Base-by-base conservation (phyloP, 2,329 filamentous ascomycete genomes). In the Cordyceps cateniannulata region DNA sequence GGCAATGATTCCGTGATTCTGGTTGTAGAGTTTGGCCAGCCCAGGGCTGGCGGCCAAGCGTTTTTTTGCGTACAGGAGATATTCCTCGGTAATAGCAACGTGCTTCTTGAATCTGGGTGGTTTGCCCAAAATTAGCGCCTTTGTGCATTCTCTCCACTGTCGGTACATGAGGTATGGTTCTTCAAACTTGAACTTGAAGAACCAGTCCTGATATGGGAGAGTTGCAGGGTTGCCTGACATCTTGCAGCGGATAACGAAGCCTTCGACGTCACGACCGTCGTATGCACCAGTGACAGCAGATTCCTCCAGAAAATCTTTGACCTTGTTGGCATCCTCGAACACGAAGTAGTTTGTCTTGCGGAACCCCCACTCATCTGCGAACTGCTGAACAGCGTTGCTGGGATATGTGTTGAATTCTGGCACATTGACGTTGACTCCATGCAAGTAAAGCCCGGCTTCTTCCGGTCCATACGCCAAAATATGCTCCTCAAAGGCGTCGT, bases 171-270 rank as follows among this genome's bases (percentile, higher is more conserved):
- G 79, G 71, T 99, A 99, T 0, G 95, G 95, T 76, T 99, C 95
- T 70, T 99, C 95, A 63, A 99, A 99, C 77, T 99, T 99, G 84
- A 93, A 99, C 76, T 99, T 99, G 86, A 99, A 99, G 76, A 99
- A 99, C 95, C 95, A 99, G 72, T 99, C 93, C n/a, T 84, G 77
- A 72, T 87, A 95, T 0, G 84, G 82, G 2, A 72, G 73, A 16
- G 72, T 71, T 1, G 74, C 76, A 0, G 78, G 77, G 29, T 85
- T 74, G n/a, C 75, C 70, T 18, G 81, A 77, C 79, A 79, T 86
- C 77, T 85, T 90, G 82, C 95, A 98, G 60, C 95, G 88, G 66
- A 99, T 89, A 61, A 99, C 95, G 68, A 99, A 99, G 4, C 95
- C 95, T 75, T 99, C 95, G 0, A 96, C 93, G 66, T 98, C 93